Base-by-base conservation (phyloP, 2,329 filamentous ascomycete genomes). In the Fusarium papillatum region DNA sequence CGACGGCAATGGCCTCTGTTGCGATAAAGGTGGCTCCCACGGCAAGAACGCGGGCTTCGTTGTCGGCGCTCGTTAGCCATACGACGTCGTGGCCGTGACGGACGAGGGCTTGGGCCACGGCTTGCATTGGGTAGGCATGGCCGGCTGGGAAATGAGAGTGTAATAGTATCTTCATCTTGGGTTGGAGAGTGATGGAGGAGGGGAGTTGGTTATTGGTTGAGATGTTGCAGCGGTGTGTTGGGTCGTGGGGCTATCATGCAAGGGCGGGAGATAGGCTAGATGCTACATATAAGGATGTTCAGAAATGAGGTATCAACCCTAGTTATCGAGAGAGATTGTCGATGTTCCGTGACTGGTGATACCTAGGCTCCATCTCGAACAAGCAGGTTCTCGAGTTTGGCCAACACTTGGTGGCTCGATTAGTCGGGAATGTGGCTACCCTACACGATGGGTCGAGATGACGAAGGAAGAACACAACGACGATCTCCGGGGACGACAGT, bases 121-220 rank as follows among this genome's bases (percentile, higher is more conserved):
- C 83, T 66, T 84, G 83, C 82, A 85, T 85, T 17, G 84, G 84
- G 39, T 84, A 82, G 29, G 82, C 80, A 76, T 86, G 84, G 46
- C 84, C 84, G 0, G 82, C 83, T 13, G 84, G 84, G 50, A 85
- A 85, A 66, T 84, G 83, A 11, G 84, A 86, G 64, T 85, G 80
- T 10, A 85, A 77, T 14, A 86, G 80, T 59, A 86, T 77, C 60
- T 82, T 85, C 81, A 85, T 83, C n/a, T 43, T 41, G 64, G 1
- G 7, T 38, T n/a, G 13, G n/a, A n/a, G n/a, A 46, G 59, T 2
- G 59, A 22, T 55, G 24, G 38, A n/a, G 34, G 38, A 26, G 19
- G 22, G 10, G 36, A 43, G 53, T 57, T 57, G 19, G n/a, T 57
- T n/a, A 57, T 57, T 57, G 53, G 53, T 14, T 57, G 29, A 22